Percentiles rank a stretch among this genome's conserved stretches.
These are phyloP conservation scores for Garcia nutans DNA, from an alignment of 345 rosid species.

Conservation along the genomic window DNA sequence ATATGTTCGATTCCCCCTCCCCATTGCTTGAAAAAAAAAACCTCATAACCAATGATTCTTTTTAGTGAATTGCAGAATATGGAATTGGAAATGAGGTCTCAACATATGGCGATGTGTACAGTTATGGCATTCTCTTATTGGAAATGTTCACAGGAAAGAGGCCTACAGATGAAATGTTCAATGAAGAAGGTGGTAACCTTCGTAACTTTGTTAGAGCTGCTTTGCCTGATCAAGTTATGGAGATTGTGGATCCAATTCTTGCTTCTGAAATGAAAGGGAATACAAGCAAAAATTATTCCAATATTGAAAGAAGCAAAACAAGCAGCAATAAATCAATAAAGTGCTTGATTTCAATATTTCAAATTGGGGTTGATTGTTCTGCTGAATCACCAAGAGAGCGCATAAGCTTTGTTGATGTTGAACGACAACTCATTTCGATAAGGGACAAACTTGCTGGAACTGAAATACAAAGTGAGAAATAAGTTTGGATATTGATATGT, in stretches of 20 bases:
- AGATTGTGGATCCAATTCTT: constrained; percentile 2
- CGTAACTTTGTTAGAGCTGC: neutral
- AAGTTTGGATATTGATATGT: too few species aligned
- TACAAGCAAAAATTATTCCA: neutral
- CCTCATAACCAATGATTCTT: neutral
- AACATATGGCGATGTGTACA: constrained; percentile 5
- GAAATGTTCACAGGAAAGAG: constrained; percentile 14
- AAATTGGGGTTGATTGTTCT: constrained; percentile 2
- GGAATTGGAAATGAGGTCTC: constrained; percentile 3
- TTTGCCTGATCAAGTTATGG: constrained; percentile 10
- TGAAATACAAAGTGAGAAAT: neutral
- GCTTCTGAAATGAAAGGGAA: neutral
- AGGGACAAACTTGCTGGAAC: neutral
- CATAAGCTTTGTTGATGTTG: neutral
- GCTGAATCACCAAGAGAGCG: neutral
- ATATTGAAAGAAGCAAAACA: neutral
- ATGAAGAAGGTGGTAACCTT: neutral
- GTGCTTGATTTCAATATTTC: constrained; percentile 4
- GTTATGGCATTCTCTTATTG: neutral
- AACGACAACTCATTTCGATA: neutral
- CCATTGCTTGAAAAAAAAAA: too few species aligned
- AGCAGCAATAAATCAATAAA: neutral
- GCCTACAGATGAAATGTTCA: constrained; percentile 7
- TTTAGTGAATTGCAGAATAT: neutral
- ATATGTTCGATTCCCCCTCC: too few species aligned